Evolutionary conservation across 495 filamentous ascomycete species (phyloP), one percentile per base, ranked within the genome.

Genomic region (Neurospora sp.): DNA sequence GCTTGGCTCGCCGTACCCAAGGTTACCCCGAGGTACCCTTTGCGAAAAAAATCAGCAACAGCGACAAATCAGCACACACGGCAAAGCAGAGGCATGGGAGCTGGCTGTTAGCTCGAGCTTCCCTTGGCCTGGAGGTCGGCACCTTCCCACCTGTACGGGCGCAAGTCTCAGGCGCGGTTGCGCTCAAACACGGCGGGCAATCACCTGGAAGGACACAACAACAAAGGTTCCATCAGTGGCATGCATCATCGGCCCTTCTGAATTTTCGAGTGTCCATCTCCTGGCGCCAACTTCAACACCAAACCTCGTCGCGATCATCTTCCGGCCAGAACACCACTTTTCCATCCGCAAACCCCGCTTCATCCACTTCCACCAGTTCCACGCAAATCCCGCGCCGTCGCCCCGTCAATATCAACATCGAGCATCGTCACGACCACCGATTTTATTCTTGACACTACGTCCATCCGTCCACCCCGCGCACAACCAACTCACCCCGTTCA

Each of bases 251-350:
- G 69, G 74, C 75, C 42, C 77, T 76, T 78, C 70, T 71, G 78
- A 82, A 76, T 81, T 82, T 82, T 82, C 74, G 80, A 78, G 77
- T 35, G 54, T 66, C 27, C 27, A 31, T 31, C 14, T 66, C 54
- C 54, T 8, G 41, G 23, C 54, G 23, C 54, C 54, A 66, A 66
- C 54, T 66, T 35, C 81, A 80, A 81, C 81, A 80, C 74, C 80
- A 75, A 75, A 73, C 74, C 74, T 35, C 54, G 49, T 74, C 77
- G 74, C 76, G 77, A 76, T 69, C 37, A 49, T 27, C 31, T 23
- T 27, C 31, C 70, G 11, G 12, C 37, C 49, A 44, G n/a, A 74
- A 74, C 54, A 66, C 54, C 54, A 66, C 54, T 66, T 66, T 66
- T 66, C 73, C 74, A 77, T 75, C 74, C 54, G 69, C 70, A 74